Percentiles rank a stretch among this genome's conserved stretches.
Conservation (phyloP, 2,329 filamentous ascomycete species). For the Stachybotrys chartarum region DNA sequence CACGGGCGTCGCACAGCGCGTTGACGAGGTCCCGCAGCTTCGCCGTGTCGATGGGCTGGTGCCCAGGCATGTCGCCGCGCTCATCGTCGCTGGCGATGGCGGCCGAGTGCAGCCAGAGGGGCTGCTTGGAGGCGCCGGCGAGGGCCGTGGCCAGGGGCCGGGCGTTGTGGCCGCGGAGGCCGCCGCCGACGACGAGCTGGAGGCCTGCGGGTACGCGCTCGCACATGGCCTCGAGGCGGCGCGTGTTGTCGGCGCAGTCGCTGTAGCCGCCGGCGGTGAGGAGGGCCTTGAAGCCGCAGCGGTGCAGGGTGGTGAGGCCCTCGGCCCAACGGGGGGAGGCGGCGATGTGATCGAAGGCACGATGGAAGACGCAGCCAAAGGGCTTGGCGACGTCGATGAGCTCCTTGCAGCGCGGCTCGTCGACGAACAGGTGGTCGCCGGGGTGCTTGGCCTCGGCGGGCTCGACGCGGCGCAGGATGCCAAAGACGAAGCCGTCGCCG, state of each 20-base stretch:
- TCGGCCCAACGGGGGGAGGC: slow-evolving; percentile 10
- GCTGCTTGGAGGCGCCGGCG: slow-evolving; percentile 8
- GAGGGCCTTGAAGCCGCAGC: slow-evolving; percentile 41
- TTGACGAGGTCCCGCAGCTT: slow-evolving; percentile 14
- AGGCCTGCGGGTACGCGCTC: slow-evolving; percentile 18
- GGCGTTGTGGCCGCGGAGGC: slow-evolving; percentile 37
- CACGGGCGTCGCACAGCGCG: slow-evolving; percentile 11
- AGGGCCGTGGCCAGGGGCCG: slow-evolving; percentile 18
- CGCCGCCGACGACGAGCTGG: slow-evolving; percentile 46
- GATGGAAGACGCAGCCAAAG: slow-evolving; percentile 44
- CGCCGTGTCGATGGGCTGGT: slow-evolving; percentile 16
- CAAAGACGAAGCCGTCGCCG: slow-evolving; percentile 53
- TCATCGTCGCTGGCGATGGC: slow-evolving; percentile 8
- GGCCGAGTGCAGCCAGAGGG: slow-evolving; percentile 42
- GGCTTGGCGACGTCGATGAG: slow-evolving; percentile 36
- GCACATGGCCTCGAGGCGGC: slow-evolving; percentile 28
- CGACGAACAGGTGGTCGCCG: slow-evolving; percentile 20
- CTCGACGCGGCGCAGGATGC: slow-evolving; percentile 25
- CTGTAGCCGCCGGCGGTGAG: slow-evolving; percentile 46
- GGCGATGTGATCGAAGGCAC: slow-evolving; percentile 46
- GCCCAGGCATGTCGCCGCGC: not conserved
- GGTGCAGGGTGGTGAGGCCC: slow-evolving; percentile 24
- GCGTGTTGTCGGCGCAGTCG: slow-evolving; percentile 30
- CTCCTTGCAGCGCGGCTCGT: slow-evolving; percentile 28
- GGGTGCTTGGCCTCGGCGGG: not conserved